phyloP scores from a whole-genome alignment of 1,284 basidiomycete species.

The Fomitopsis pinicola region DNA sequence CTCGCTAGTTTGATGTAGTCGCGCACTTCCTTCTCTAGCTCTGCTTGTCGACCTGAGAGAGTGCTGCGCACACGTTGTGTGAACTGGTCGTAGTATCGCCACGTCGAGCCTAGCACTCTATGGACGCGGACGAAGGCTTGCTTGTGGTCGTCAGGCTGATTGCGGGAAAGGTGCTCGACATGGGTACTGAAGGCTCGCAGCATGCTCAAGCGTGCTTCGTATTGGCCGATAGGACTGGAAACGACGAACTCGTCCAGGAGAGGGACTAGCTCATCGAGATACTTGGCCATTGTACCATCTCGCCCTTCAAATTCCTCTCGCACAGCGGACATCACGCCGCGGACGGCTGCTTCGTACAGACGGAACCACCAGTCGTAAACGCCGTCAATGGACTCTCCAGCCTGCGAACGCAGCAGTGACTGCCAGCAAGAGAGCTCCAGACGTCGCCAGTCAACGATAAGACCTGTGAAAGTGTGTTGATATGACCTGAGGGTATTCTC shows the following conservation, averaged over 20 bases:
- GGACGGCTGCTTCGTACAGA: slow-evolving; percentile 79
- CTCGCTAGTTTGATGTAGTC: slow-evolving; percentile 93
- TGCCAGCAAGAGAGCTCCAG: slow-evolving; percentile 90
- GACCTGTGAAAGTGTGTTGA: slow-evolving; percentile 62
- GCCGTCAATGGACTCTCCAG: slow-evolving; percentile 51
- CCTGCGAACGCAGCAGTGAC: slow-evolving; percentile 74
- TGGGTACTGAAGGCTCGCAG: slow-evolving; percentile 67
- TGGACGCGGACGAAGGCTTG: slow-evolving; percentile 43
- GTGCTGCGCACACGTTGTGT: slow-evolving; percentile 42
- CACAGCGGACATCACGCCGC: slow-evolving; percentile 52
- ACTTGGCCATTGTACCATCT: slow-evolving; percentile 36
- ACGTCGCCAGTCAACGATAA: slow-evolving; percentile 90
- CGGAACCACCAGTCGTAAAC: slow-evolving; percentile 91
- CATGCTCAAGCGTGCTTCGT: slow-evolving; percentile 63
- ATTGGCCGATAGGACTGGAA: slow-evolving; percentile 84
- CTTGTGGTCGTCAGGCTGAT: slow-evolving; percentile 21
- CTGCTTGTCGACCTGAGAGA: slow-evolving; percentile 56
- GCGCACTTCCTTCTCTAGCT: slow-evolving; percentile 79
- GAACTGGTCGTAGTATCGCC: slow-evolving; percentile 68
- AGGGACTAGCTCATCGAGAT: slow-evolving; percentile 69
- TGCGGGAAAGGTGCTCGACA: slow-evolving; percentile 29
- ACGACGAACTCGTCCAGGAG: slow-evolving; percentile 83
- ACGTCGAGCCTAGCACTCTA: slow-evolving; percentile 66
- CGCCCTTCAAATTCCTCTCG: slow-evolving; percentile 29
- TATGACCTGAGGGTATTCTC: slow-evolving; percentile 76